phyloP scores from a whole-genome alignment of 2,329 filamentous ascomycete genomes.

The Talaromyces funiculosus region DNA sequence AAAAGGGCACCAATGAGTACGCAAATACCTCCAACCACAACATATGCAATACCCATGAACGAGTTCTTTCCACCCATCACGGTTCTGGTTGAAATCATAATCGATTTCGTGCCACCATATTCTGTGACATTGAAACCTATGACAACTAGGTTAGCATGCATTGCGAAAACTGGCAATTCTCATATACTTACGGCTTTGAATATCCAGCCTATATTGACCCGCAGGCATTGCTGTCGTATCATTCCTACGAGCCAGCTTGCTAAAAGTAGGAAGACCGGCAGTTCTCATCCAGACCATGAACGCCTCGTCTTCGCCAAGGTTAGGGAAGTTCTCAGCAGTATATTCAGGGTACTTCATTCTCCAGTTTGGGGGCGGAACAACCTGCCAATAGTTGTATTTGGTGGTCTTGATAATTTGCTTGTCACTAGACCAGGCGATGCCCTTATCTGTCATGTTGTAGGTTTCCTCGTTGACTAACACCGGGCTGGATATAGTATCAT shows the following conservation, averaged over 20 bases:
- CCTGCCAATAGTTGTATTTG: slow-evolving; percentile 58
- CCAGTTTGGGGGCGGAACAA: slow-evolving; percentile 88
- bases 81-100: slow-evolving; percentile 81
- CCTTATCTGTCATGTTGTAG: slow-evolving; percentile 71
- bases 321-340: slow-evolving; percentile 58
- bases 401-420: slow-evolving; percentile 69
- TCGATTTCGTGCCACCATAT: slow-evolving; percentile 83
- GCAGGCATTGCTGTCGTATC: slow-evolving; percentile 60
- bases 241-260: slow-evolving; percentile 84
- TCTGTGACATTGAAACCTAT: slow-evolving; percentile 72
- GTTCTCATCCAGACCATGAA: slow-evolving; percentile 99
- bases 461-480: slow-evolving; percentile 52
- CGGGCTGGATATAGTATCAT: slow-evolving; percentile 75
- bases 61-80: slow-evolving; percentile 93
- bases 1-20: slow-evolving; percentile 83
- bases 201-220: slow-evolving; percentile 71
- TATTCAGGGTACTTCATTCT: slow-evolving; percentile 64
- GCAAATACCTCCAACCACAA: slow-evolving; percentile 89
- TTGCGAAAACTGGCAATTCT: not conserved
- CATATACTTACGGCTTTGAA: slow-evolving; percentile 65
- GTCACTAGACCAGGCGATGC: slow-evolving; percentile 85
- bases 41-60: slow-evolving; percentile 92
- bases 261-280: slow-evolving; percentile 86
- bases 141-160: not conserved
- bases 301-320: slow-evolving; percentile 69